Conservation (phyloP, 192 early-diverging fungal genomes). For the Dissophora ornata region DNA sequence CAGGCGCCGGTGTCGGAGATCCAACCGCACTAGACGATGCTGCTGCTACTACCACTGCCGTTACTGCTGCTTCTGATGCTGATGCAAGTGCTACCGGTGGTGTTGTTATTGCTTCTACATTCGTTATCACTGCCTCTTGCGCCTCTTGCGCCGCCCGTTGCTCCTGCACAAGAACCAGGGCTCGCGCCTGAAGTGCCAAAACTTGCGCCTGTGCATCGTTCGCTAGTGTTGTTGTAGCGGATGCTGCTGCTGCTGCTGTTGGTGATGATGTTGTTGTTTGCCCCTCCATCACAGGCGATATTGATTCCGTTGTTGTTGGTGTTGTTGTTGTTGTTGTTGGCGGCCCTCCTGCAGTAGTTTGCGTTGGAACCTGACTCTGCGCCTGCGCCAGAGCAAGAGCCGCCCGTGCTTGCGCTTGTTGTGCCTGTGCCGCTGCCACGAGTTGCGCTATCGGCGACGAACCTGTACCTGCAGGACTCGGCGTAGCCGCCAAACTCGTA, state of each 20-base stretch:
- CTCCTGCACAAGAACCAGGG: conserved; percentile 11
- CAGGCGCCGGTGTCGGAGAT: neutral
- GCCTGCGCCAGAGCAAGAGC: conserved; percentile 14
- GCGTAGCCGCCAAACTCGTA: neutral
- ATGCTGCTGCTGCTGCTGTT: neutral
- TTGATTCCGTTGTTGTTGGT: neutral
- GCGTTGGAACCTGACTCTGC: no score
- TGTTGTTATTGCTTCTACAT: neutral
- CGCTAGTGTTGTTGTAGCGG: neutral
- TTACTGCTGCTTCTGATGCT: neutral
- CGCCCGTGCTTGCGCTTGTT: conserved; percentile 26
- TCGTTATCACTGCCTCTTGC: neutral
- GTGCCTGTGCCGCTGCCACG: conserved; percentile 47
- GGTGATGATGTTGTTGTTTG: neutral
- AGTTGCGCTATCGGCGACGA: conserved; percentile 45
- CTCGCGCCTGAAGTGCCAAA: conserved; percentile 21
- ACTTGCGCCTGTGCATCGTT: conserved; percentile 17
- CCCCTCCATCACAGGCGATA: neutral
- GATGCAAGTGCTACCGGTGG: neutral
- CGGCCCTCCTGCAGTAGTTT: no score
- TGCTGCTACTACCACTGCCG: neutral
- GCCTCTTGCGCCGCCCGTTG: conserved; percentile 17
- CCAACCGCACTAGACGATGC: neutral
- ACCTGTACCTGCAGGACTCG: neutral
- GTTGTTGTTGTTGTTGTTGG: no score